Conservation (phyloP, 2,329 filamentous ascomycete species). For the Aureobasidium sp. region DNA sequence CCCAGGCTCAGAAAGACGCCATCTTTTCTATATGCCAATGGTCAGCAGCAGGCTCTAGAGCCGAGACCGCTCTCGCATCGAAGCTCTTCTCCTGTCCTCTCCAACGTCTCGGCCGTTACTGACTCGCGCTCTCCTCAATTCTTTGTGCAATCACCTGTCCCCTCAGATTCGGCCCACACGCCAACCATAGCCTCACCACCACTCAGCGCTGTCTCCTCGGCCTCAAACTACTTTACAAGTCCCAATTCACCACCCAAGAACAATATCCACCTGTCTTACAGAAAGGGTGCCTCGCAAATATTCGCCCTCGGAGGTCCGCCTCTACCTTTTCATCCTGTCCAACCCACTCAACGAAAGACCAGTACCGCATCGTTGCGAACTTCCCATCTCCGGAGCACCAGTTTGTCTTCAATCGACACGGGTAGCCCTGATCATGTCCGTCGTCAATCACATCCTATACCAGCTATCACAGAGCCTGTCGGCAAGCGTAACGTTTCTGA, state of each 20-base stretch:
- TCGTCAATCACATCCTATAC: constrained; percentile 4
- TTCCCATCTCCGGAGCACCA: neutral
- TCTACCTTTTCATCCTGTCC: constrained; percentile 3
- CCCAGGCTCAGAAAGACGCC: constrained; percentile 36
- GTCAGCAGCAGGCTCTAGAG: constrained; percentile 32
- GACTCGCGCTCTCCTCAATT: constrained; percentile 6
- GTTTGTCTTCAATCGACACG: constrained; percentile 10
- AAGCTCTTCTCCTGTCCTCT: constrained; percentile 22
- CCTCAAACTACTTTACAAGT: constrained; percentile 25
- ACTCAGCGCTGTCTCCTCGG: constrained; percentile 21
- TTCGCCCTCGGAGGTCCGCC: constrained; percentile 24
- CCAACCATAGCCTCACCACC: constrained; percentile 27
- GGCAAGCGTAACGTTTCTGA: neutral
- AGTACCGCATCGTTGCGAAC: neutral
- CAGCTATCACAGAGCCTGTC: neutral
- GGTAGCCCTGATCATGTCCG: constrained; percentile 4
- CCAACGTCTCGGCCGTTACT: constrained; percentile 24
- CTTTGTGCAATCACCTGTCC: neutral
- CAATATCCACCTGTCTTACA: constrained; percentile 40
- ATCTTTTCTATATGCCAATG: constrained; percentile 44
- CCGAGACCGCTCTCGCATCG: constrained; percentile 18
- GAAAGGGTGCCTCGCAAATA: constrained; percentile 41
- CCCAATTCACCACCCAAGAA: constrained; percentile 37
- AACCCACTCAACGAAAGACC: neutral
- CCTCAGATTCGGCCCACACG: constrained; percentile 12